Evolutionary conservation across 139 green algal genomes (phyloP).

Genomic region (Micromonas pusilla): DNA sequence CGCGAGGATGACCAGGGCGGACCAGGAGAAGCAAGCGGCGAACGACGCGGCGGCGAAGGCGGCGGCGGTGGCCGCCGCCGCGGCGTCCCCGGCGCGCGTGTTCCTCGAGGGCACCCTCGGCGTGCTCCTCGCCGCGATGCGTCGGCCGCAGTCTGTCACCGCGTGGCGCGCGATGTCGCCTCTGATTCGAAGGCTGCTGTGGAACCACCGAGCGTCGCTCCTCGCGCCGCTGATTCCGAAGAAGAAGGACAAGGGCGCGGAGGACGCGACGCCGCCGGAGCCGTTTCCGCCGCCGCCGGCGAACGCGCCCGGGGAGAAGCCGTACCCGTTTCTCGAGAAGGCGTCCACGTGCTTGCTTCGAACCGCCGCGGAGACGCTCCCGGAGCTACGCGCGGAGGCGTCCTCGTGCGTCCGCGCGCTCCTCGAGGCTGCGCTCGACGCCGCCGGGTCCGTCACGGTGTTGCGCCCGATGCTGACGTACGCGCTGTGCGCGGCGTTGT

Average conservation of each 20-base stretch:
- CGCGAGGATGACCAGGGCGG: neutral
- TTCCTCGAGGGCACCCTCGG: conserved; percentile 10
- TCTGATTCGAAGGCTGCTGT: neutral
- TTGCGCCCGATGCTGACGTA: conserved; percentile 11
- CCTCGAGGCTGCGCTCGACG: neutral
- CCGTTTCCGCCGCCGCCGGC: neutral
- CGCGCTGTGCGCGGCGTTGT: neutral
- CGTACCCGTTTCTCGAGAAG: conserved; percentile 10
- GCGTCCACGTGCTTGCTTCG: neutral
- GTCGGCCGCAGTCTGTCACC: neutral
- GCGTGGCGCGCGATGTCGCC: neutral
- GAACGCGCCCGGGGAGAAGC: neutral
- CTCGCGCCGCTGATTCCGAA: neutral
- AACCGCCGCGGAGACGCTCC: neutral
- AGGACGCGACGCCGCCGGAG: neutral
- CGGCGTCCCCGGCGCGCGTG: neutral
- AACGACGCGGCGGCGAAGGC: neutral
- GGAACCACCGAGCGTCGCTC: neutral
- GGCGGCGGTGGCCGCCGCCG: too few relatives aligned
- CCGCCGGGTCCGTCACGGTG: neutral
- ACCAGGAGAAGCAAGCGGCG: neutral
- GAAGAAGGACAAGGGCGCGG: neutral
- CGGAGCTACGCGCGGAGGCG: neutral
- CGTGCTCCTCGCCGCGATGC: neutral
- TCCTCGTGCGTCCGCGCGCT: neutral